Percentiles rank a stretch among this genome's conserved stretches.
phyloP scores from a whole-genome alignment of 2,329 filamentous ascomycete genomes.

The Ophiostoma fasciatum region DNA sequence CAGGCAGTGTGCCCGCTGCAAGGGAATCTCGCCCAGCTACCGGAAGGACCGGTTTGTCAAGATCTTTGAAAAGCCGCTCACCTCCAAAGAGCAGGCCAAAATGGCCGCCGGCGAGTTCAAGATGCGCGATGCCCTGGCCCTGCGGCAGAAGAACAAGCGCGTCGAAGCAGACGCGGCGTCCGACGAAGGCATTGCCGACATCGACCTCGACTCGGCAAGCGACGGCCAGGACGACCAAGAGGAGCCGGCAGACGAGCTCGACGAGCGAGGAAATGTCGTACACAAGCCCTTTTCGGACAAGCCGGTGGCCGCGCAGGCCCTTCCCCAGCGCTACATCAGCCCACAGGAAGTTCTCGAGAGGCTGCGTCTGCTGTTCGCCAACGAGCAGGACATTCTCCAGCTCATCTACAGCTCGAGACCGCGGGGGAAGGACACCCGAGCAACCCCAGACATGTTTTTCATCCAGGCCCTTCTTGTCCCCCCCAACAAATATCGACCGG shows the following conservation, averaged over 20 bases:
- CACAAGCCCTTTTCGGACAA: conserved; percentile 24
- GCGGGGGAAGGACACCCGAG: conserved; percentile 33
- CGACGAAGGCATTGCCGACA: conserved; percentile 58
- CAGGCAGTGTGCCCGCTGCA: conserved; percentile 52
- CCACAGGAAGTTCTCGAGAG: conserved; percentile 71
- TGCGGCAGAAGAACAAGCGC: conserved; percentile 23
- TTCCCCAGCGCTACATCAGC: conserved; percentile 59
- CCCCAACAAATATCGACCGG: conserved; percentile 81
- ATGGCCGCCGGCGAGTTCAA: conserved; percentile 60
- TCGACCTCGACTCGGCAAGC: conserved; percentile 31
- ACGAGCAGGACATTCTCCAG: conserved; percentile 69
- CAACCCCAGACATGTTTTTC: conserved; percentile 90
- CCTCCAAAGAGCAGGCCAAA: conserved; percentile 56
- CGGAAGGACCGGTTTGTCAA: conserved; percentile 86
- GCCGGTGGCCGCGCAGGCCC: conserved; percentile 19
- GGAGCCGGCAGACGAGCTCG: conserved; percentile 22
- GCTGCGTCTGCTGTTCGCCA: conserved; percentile 65
- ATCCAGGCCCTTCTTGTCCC: conserved; percentile 74
- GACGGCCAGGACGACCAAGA: conserved; percentile 23
- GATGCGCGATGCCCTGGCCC: conserved; percentile 53
- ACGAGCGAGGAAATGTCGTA: conserved; percentile 41
- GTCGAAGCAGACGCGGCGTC: conserved; percentile 26
- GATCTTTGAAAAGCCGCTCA: conserved; percentile 75
- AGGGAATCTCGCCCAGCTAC: conserved; percentile 64
- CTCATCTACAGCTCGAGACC: conserved; percentile 75